Conservation (phyloP, 2,329 filamentous ascomycete genomes). For the Phyllosticta citrichinensis region DNA sequence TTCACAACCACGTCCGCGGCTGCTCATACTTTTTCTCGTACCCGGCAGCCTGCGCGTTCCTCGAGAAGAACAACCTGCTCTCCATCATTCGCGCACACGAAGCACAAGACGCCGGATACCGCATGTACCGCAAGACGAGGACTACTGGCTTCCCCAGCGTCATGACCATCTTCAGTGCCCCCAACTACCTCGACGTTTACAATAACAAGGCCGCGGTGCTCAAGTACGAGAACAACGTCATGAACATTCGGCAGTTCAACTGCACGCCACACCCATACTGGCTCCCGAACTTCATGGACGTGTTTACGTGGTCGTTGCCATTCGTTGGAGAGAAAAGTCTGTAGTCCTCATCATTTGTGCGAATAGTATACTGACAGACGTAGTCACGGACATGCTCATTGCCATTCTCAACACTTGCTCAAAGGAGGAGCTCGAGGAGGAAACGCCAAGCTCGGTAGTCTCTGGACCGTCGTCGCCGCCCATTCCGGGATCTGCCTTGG, state of each 20-base stretch:
- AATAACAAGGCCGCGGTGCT: constrained; percentile 99
- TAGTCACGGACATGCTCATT: constrained; percentile 93
- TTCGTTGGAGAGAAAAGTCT: constrained; percentile 88
- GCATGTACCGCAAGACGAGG: constrained; percentile 98
- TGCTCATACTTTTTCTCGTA: constrained; percentile 99
- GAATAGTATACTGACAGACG: background rate
- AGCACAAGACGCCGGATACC: constrained; percentile 94
- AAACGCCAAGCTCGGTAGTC: constrained; percentile 63
- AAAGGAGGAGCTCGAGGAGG: constrained; percentile 91
- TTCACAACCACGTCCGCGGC: constrained; percentile 96
- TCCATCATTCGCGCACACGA: constrained; percentile 97
- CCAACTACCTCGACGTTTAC: constrained; percentile 97
- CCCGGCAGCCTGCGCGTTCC: constrained; percentile 88
- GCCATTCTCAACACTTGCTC: constrained; percentile 97
- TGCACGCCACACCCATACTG: constrained; percentile 99
- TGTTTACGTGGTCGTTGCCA: constrained; percentile 98
- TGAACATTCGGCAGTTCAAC: constrained; percentile 99
- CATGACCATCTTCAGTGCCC: constrained; percentile 99
- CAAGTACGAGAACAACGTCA: constrained; percentile 99
- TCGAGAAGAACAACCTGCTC: constrained; percentile 97
- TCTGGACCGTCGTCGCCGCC: constrained; percentile 69
- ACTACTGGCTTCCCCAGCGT: constrained; percentile 98
- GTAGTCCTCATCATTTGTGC: constrained; percentile 6
- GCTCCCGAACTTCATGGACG: constrained; percentile 99
- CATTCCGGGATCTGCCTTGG: constrained; percentile 40